Evolutionary conservation across 2,329 filamentous ascomycete genomes (phyloP), one percentile per base, ranked within the genome.

Genomic region (Apiospora sp.): DNA sequence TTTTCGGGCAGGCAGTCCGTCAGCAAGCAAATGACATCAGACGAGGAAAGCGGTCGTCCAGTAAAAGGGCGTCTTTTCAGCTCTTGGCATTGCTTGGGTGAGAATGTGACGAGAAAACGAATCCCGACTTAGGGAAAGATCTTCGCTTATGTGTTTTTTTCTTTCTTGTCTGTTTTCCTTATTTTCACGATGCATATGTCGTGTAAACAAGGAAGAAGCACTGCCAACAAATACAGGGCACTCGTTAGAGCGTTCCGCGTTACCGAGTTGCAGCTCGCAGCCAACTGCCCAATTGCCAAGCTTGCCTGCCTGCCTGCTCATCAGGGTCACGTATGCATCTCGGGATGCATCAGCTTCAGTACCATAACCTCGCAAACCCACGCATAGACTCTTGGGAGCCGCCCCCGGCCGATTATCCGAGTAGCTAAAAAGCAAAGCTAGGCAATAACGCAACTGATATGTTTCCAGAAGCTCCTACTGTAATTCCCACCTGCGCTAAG

Each of bases 91-190:
- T n/a, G 24, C 49, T 51, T n/a, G 49, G 37, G 37, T 51, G 49
- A 27, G 10, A 27, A 27, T 51, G 49, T 51, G 49, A 51, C 24
- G 49, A 22, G 43, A 24, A 51, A 4, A n/a, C 49, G n/a, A 51
- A 41, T 30, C 49, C 49, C 46, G n/a, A 51, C 49, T 51, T 51
- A n/a, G 49, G 49, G 49, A 51, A 51, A 51, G 49, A 51, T 51
- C 49, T 51, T 51, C 49, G 49, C n/a, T 24, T 51, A 12, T 51
- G 37, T 30, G 37, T 37, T 6, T 46, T 46, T 22, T 48, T 48
- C 46, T n/a, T 1, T 41, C 10, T 41, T 41, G 6, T 41, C 10
- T 41, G 10, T 41, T 41, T 41, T 10, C 8, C 8, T 51, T 22
- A 10, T 51, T 14, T n/a, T 1, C n/a, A 51, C 49, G 49, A 51